phyloP scores from a whole-genome alignment of 2,329 filamentous ascomycete species.

The Amylocarpus encephaloides region DNA sequence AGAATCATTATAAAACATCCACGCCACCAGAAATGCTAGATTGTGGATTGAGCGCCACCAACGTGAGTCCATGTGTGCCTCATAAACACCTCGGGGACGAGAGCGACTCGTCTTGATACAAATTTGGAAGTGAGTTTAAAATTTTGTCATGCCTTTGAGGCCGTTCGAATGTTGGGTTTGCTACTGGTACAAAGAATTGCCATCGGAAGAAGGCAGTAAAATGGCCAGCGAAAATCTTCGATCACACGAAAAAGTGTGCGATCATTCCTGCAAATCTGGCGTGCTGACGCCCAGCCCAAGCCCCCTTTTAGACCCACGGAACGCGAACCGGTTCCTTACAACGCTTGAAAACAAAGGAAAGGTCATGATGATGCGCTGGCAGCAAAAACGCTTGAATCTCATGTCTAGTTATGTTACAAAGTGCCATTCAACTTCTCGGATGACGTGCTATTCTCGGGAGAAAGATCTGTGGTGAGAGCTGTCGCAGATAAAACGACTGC shows the following conservation, averaged over 20 bases:
- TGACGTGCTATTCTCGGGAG: slow-evolving; percentile 12
- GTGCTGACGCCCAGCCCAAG: slow-evolving; percentile 18
- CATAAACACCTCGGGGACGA: no score
- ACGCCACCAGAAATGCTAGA: no score
- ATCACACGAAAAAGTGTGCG: neutral
- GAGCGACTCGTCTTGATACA: no score
- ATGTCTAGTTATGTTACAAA: slow-evolving; percentile 36
- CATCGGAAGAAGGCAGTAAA: neutral
- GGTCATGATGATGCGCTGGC: slow-evolving; percentile 7
- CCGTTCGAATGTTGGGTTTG: slow-evolving; percentile 10
- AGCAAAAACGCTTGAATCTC: slow-evolving; percentile 16
- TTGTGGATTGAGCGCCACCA: no score
- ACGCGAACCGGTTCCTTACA: slow-evolving; percentile 12
- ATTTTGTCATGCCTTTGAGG: slow-evolving; percentile 13
- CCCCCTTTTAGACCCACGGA: slow-evolving; percentile 22
- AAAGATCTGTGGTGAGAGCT: slow-evolving; percentile 9
- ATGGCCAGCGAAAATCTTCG: neutral
- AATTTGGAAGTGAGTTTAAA: neutral
- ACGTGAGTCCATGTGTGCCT: no score
- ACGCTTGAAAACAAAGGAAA: slow-evolving; percentile 21
- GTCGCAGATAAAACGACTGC: slow-evolving; percentile 17
- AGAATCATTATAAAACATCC: no score
- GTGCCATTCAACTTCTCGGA: slow-evolving; percentile 23
- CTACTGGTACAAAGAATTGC: slow-evolving; percentile 18
- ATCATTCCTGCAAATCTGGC: neutral